Percentiles rank a stretch among this genome's conserved stretches.
These are phyloP conservation scores for Aspergillaceae sp. DNA, from an alignment of 2,329 filamentous ascomycete species.

Conservation along the genomic window DNA sequence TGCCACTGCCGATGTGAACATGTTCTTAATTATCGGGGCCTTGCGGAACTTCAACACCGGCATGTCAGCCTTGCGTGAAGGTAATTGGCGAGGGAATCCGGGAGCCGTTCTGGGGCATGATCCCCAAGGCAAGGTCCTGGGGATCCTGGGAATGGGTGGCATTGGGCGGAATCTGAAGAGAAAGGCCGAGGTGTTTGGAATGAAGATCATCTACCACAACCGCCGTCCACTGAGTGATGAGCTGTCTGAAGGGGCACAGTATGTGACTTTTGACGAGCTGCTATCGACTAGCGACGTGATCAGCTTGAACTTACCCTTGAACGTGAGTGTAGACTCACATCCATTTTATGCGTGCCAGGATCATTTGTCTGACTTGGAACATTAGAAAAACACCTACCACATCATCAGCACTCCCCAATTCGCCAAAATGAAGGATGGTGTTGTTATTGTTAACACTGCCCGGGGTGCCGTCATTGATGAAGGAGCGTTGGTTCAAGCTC, in stretches of 20 bases:
- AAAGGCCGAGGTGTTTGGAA: slow-evolving; percentile 67
- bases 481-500: slow-evolving; percentile 63
- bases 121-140: slow-evolving; percentile 67
- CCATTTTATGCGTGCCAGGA: slow-evolving; percentile 2
- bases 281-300: slow-evolving; percentile 64
- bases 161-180: slow-evolving; percentile 69
- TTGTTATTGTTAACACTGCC: slow-evolving; percentile 74
- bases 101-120: slow-evolving; percentile 59
- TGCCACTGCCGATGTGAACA: slow-evolving; percentile 69
- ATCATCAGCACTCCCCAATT: slow-evolving; percentile 66
- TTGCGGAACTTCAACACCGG: slow-evolving; percentile 62
- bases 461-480: slow-evolving; percentile 78
- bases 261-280: slow-evolving; percentile 62
- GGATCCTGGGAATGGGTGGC: slow-evolving; percentile 78
- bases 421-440: slow-evolving; percentile 65
- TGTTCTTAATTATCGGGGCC: slow-evolving; percentile 74
- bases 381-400: slow-evolving; percentile 59
- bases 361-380: neutral
- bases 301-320: slow-evolving; percentile 71
- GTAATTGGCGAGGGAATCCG: slow-evolving; percentile 56
- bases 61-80: slow-evolving; percentile 57
- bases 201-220: slow-evolving; percentile 69
- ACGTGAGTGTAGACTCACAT: slow-evolving; percentile 47
- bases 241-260: slow-evolving; percentile 31
- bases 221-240: slow-evolving; percentile 52